phyloP scores from a whole-genome alignment of 108 stramenopile species.

The Fragilaria radians region DNA sequence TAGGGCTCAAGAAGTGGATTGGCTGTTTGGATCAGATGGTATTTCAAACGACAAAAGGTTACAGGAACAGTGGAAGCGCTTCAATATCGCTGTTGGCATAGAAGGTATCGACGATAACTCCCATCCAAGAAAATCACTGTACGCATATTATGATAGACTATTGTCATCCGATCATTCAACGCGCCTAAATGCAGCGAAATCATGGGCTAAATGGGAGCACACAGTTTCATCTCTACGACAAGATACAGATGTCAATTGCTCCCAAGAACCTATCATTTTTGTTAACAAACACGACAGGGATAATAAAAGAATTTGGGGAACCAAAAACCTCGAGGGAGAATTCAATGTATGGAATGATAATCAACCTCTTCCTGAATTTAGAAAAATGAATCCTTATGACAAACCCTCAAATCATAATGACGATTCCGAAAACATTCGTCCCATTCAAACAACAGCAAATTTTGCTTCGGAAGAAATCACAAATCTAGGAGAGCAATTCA shows the following conservation, averaged over 20 bases:
- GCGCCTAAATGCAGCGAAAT: slow-evolving; percentile 30
- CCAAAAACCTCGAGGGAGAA: slow-evolving; percentile 4
- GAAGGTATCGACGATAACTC: neutral
- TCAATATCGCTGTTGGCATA: slow-evolving; percentile 19
- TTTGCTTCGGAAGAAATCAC: neutral
- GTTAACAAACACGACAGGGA: neutral
- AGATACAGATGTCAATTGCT: neutral
- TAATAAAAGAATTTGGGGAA: neutral
- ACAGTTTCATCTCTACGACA: slow-evolving; percentile 11
- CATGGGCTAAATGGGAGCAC: slow-evolving; percentile 69
- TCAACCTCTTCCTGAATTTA: neutral
- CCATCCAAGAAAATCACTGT: slow-evolving; percentile 24
- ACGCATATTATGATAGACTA: slow-evolving; percentile 48
- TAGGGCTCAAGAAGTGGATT: slow-evolving; percentile 65
- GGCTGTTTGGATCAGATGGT: slow-evolving; percentile 43
- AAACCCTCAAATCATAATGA: too few relatives aligned
- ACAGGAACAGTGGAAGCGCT: slow-evolving; percentile 34
- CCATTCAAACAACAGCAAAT: neutral
- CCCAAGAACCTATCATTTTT: neutral
- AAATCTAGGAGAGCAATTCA: neutral
- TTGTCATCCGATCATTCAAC: slow-evolving; percentile 26
- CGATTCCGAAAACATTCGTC: neutral
- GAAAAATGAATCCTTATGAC: too few relatives aligned
- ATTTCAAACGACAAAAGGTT: slow-evolving; percentile 17
- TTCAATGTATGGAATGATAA: slow-evolving; percentile 4